Percentiles rank a stretch among this genome's conserved stretches.
Conservation (phyloP, 2,329 filamentous ascomycete genomes). For the Colletotrichum sp. region DNA sequence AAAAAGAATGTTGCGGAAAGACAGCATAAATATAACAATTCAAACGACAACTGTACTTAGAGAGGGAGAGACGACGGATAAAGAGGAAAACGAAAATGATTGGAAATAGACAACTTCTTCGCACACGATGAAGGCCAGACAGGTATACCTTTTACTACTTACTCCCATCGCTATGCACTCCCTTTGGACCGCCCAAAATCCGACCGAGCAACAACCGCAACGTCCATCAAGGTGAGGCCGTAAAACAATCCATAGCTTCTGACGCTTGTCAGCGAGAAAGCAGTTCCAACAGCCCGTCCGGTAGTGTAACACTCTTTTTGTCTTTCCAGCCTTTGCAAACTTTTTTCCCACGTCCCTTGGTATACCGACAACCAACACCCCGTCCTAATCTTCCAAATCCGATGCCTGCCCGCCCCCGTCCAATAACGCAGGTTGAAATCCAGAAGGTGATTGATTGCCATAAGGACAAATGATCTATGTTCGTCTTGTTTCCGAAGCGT, state of each 20-base stretch:
- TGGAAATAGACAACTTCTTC: constrained; percentile 22
- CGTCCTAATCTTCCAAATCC: constrained; percentile 47
- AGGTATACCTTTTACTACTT: constrained; percentile 39
- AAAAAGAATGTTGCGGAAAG: background rate
- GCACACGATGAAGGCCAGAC: constrained; percentile 41
- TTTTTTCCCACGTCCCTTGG: constrained; percentile 36
- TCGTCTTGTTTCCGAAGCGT: constrained; percentile 45
- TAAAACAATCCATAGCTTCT: constrained; percentile 22
- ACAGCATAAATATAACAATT: background rate
- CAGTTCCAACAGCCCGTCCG: constrained; percentile 30
- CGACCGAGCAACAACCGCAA: constrained; percentile 32
- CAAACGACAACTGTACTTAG: constrained; percentile 4
- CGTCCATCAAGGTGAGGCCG: constrained; percentile 24
- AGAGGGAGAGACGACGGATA: constrained; percentile 5
- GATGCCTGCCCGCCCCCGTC: constrained; percentile 34
- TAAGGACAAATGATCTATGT: constrained; percentile 50
- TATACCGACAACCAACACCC: constrained; percentile 29
- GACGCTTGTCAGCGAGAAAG: constrained; percentile 27
- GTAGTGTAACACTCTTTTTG: constrained; percentile 40
- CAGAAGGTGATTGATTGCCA: constrained; percentile 50
- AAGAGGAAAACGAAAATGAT: constrained; percentile 3
- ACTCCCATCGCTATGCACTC: constrained; percentile 49
- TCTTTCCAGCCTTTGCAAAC: constrained; percentile 46
- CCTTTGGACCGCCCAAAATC: constrained; percentile 19
- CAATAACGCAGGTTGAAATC: constrained; percentile 45